Evolutionary conservation across 345 rosid species (phyloP).

Genomic region (Angophora floribunda): DNA sequence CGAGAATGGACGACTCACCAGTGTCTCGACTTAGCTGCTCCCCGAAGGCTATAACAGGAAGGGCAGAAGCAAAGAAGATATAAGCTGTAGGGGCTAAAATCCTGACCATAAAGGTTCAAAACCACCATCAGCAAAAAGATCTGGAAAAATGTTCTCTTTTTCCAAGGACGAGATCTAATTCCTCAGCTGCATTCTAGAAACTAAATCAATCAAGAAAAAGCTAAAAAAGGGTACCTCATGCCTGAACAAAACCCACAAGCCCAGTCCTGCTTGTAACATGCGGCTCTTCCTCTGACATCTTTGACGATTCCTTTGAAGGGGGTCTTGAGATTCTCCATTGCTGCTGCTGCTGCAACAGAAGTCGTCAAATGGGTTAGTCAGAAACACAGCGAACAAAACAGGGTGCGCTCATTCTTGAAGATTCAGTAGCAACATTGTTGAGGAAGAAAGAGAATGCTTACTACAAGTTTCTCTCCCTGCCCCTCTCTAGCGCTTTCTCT

Average conservation of each 20-base stretch:
- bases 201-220: not conserved
- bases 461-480: not conserved
- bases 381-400: not conserved
- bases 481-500: not conserved
- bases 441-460: not conserved
- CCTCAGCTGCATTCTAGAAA: not conserved
- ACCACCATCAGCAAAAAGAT: not conserved
- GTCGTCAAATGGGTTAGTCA: not conserved
- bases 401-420: not conserved
- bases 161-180: not conserved
- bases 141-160: not conserved
- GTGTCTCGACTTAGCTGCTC: slow-evolving; percentile 80
- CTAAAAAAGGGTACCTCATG: slow-evolving; percentile 20
- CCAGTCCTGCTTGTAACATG: slow-evolving; percentile 71
- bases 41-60: slow-evolving; percentile 87
- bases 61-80: slow-evolving; percentile 82
- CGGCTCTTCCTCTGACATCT: slow-evolving; percentile 52
- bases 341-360: not conserved
- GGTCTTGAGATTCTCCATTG: slow-evolving; percentile 36
- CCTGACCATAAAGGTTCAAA: slow-evolving; percentile 14
- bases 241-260: slow-evolving; percentile 27
- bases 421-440: not conserved
- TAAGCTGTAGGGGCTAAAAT: slow-evolving; percentile 66
- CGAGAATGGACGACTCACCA: slow-evolving; percentile 21
- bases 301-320: slow-evolving; percentile 62